A percentile compares a stretch with the other conserved stretches of the same genome.
Conservation (phyloP, 192 early-diverging fungal species). For the Mortierella hygrophila region DNA sequence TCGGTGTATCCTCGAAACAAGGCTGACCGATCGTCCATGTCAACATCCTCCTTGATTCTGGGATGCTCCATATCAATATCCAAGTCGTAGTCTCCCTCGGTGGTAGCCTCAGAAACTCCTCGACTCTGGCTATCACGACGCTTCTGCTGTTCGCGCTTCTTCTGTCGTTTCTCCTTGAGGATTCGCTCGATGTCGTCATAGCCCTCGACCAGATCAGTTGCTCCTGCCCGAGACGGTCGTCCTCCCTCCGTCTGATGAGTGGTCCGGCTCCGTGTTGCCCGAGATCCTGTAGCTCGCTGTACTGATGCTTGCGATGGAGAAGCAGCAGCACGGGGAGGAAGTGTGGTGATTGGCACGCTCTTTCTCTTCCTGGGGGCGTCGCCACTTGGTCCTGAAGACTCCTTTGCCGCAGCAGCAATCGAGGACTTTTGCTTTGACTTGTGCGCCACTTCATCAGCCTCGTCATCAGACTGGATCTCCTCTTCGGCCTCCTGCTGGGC, state of each 20-base stretch:
- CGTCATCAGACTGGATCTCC: background rate
- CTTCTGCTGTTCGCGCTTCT: constrained; percentile 22
- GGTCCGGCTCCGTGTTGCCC: constrained; percentile 10
- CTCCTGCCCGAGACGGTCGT: background rate
- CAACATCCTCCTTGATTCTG: constrained; percentile 9
- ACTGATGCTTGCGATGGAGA: no score
- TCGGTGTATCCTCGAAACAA: background rate
- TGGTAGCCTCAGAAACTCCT: constrained; percentile 14
- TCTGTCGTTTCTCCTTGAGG: constrained; percentile 30
- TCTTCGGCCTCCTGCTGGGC: background rate
- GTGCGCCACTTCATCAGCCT: background rate
- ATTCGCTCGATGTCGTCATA: constrained; percentile 38
- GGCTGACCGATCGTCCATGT: background rate
- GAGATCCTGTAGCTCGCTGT: background rate
- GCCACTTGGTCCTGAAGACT: background rate
- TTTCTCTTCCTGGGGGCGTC: constrained; percentile 1
- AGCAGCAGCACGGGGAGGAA: background rate
- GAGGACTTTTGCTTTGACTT: background rate
- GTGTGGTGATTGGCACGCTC: background rate
- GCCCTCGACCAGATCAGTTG: constrained; percentile 11
- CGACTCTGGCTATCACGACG: constrained; percentile 2
- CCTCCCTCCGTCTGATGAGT: background rate
- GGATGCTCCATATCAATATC: background rate
- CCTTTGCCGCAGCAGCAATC: background rate
- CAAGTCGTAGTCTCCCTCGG: constrained; percentile 7